phyloP scores from a whole-genome alignment of 2,329 filamentous ascomycete species.

The Macrophomina tecta region DNA sequence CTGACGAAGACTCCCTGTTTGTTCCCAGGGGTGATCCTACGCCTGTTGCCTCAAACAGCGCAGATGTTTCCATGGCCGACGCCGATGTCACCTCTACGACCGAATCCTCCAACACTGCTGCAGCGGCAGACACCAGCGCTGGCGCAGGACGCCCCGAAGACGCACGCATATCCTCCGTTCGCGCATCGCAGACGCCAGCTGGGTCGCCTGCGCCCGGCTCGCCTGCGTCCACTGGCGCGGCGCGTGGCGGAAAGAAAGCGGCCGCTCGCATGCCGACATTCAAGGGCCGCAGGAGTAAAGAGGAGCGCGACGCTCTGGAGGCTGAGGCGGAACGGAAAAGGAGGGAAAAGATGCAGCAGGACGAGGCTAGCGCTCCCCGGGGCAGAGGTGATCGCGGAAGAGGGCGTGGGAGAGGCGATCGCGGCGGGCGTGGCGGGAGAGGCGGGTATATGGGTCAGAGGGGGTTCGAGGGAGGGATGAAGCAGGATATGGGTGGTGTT shows the following conservation, averaged over 20 bases:
- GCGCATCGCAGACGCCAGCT: constrained; percentile 16
- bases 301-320: constrained; percentile 51
- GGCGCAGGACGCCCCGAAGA: constrained; percentile 12
- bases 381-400: constrained; percentile 33
- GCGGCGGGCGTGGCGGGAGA: constrained; percentile 40
- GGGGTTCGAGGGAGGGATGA: constrained; percentile 1
- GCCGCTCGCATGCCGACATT: constrained; percentile 46
- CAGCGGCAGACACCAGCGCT: constrained; percentile 15
- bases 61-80: constrained; percentile 22
- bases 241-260: constrained; percentile 38
- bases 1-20: constrained; percentile 31
- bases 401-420: constrained; percentile 38
- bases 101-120: background rate
- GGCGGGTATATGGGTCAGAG: constrained; percentile 48
- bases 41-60: background rate
- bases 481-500: constrained; percentile 19
- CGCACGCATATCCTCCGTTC: constrained; percentile 2
- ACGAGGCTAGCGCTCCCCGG: constrained; percentile 36
- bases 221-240: constrained; percentile 40
- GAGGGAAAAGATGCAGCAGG: constrained; percentile 44
- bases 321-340: constrained; percentile 48
- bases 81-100: constrained; percentile 7
- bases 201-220: constrained; percentile 37
- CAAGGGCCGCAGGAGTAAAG: constrained; percentile 52
- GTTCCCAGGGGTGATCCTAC: constrained; percentile 28